Conservation (phyloP, 2,329 filamentous ascomycete species). For the Zymoseptoria passerinii region DNA sequence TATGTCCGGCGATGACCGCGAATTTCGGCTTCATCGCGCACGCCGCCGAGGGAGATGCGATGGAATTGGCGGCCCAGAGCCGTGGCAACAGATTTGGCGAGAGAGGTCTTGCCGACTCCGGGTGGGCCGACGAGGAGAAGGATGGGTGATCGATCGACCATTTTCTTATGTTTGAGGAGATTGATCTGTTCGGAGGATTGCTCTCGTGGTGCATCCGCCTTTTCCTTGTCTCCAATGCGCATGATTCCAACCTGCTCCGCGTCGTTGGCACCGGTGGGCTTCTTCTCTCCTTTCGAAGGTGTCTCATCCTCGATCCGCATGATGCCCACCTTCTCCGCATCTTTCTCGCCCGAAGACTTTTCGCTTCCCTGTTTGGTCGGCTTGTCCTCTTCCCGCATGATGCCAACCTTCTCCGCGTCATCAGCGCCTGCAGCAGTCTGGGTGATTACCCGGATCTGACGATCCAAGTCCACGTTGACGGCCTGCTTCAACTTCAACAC, state of each 20-base stretch:
- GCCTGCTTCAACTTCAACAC: constrained; percentile 93
- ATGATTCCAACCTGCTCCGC: constrained; percentile 35
- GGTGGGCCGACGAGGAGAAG: constrained; percentile 87
- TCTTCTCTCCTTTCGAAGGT: constrained; percentile 28
- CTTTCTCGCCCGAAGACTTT: constrained; percentile 19
- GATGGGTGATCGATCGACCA: constrained; percentile 93
- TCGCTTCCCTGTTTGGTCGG: too few species aligned
- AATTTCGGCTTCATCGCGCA: constrained; percentile 94
- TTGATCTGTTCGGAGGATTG: constrained; percentile 54
- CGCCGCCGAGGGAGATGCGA: constrained; percentile 89
- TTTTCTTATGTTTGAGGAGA: constrained; percentile 69
- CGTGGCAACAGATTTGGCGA: constrained; percentile 86
- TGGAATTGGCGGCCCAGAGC: constrained; percentile 94
- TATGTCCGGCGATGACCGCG: constrained; percentile 91
- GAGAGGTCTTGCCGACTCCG: constrained; percentile 89
- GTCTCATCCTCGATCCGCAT: constrained; percentile 50
- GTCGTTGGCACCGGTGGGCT: constrained; percentile 31
- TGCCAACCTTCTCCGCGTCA: constrained; percentile 30
- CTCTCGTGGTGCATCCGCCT: constrained; percentile 34
- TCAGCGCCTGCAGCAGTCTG: background rate
- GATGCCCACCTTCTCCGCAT: constrained; percentile 35
- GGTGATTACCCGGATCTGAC: constrained; percentile 56
- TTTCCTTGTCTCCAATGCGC: constrained; percentile 47
- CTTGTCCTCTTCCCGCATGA: constrained; percentile 51
- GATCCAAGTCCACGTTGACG: constrained; percentile 73